Evolutionary conservation across 495 filamentous ascomycete genomes (phyloP), one percentile per base, ranked within the genome.

Genomic region (Tuber calosporum): DNA sequence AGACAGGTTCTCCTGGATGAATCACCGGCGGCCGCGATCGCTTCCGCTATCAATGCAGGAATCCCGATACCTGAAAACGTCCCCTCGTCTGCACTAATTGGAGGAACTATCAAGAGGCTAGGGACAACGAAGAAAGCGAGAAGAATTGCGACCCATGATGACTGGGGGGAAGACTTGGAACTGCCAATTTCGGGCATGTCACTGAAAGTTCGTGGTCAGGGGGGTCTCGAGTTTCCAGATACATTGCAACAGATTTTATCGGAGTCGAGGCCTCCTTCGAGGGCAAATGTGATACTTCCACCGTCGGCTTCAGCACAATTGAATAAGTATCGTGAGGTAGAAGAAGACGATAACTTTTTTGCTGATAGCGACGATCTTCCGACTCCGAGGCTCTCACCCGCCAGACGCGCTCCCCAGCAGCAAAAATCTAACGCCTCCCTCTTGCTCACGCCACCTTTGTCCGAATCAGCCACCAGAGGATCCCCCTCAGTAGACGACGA

Each of bases 91-190:
- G 95, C 95, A 68, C 86, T 99, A 62, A 86, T 96, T 77, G 95
- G 94, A 66, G 95, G 95, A 68, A 93, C 93, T 17, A 99, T 99
- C 81, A 97, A 97, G 84, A 86, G 93, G 80, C 85, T 99, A 9
- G 93, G 93, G 67, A 91, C 89, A 77, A 89, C 90, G 79, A 95
- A 92, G 77, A 86, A 89, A 66, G 91, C 89, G 80, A 92, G 90
- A 82, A 84, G 88, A 36, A 89, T 92, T 74, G 84, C 87, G 43
- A 66, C 77, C 43, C 85, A 90, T 78, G 95, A 97, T 82, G 94
- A 97, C 82, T 97, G 94, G 91, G 90, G 88, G 67, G 92, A 96
- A 74, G 95, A 98, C 80, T 84, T 99, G 69, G 93, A 97, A 75
- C 84, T 97, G 62, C 92, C 93, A 1, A 85, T 84, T 62, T 83